phyloP scores from a whole-genome alignment of 306 rosid species.

The Cyamopsis tetragonoloba region DNA sequence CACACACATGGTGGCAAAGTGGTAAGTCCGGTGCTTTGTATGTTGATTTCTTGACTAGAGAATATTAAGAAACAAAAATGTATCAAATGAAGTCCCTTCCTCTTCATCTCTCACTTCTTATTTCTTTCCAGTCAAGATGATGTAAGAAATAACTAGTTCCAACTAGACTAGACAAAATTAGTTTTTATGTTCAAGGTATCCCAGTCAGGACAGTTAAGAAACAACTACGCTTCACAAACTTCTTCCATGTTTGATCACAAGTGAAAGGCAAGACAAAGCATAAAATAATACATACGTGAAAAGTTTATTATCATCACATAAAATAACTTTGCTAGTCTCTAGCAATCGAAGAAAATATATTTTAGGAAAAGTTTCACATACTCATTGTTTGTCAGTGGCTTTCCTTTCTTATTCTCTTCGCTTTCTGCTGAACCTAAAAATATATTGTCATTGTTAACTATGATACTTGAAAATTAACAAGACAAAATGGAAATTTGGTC shows the following conservation, averaged over 20 bases:
- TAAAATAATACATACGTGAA: not conserved
- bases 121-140: not conserved
- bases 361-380: constrained; percentile 45
- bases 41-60: not conserved
- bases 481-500: constrained; percentile 6
- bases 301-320: constrained; percentile 26
- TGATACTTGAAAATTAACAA: constrained; percentile 22
- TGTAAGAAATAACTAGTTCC: not conserved
- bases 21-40: not conserved
- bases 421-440: constrained; percentile 49
- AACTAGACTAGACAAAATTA: not conserved
- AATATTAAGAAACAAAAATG: not conserved
- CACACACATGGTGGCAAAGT: not conserved
- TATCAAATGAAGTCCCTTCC: not conserved
- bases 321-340: constrained; percentile 30
- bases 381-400: constrained; percentile 38
- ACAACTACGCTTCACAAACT: not conserved
- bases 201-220: not conserved
- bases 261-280: constrained; percentile 5
- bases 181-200: not conserved
- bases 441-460: constrained; percentile 20
- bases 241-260: not conserved
- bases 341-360: constrained; percentile 28
- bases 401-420: constrained; percentile 39
- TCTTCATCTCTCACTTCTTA: not conserved